Evolutionary conservation across 2,329 filamentous ascomycete genomes (phyloP), one percentile per base, ranked within the genome.

Genomic region (Alternaria sp.): DNA sequence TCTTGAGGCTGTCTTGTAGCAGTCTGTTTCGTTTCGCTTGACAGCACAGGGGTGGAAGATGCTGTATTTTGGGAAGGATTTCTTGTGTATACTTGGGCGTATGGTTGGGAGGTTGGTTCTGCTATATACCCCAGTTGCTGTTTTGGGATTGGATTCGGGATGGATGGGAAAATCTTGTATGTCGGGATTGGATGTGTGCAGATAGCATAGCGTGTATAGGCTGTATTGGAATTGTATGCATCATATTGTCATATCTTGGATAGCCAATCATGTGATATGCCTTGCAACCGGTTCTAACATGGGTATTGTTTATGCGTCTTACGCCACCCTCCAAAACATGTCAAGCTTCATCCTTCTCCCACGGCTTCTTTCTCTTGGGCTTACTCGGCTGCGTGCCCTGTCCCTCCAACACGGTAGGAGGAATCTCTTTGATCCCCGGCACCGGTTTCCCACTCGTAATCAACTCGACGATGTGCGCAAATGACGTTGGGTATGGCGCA

Each of bases 381-480:
- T 82, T 83, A n/a, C 80, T 81, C 54, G 83, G 82, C 51, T 82
- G 76, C 22, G 85, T 86, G 61, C 91, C 89, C 61, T 92, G 86
- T 5, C 90, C 90, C 54, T 88, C 84, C 20, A 94, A 83, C 5
- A 97, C 83, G 0, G 90, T 95, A 67, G 92, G 87, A 5, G 94
- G 93, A 54, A 97, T 94, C 64, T 96, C 88, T 68, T 89, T 89
- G 72, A 97, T 96, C 1, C 94, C 94, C 1, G 93, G 93, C 43
- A 97, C 90, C 0, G 91, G 89, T 69, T 92, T 88, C 54, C 93
- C 93, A 28, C 88, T 89, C 24, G 92, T 91, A 54, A 97, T 91
- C 55, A 96, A 86, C 71, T 92, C 90, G 56, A 96, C 89, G 63
- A 97, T 93, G 66, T 94, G 89, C 7, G 91, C 90, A 77, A 97